Evolutionary conservation across 306 rosid species (phyloP).

Genomic region (Pachyrhizus erosus): DNA sequence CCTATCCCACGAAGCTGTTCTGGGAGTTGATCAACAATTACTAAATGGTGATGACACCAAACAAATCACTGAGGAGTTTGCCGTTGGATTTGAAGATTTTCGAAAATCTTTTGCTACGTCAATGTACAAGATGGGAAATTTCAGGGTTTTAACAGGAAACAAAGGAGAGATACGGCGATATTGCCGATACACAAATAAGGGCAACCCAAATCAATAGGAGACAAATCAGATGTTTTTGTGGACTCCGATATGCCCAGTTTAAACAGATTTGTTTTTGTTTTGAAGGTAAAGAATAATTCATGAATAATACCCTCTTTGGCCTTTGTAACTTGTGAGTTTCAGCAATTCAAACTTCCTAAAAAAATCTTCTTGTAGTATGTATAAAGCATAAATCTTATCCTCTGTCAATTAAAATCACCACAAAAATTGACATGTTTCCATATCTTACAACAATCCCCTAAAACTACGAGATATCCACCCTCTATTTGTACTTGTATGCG

Average conservation of each 20-base stretch:
- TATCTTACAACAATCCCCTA: constrained; percentile 30
- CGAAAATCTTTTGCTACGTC: constrained; percentile 68
- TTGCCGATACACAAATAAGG: constrained; percentile 64
- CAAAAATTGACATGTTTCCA: constrained; percentile 36
- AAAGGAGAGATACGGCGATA: constrained; percentile 73
- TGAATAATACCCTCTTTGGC: constrained; percentile 43
- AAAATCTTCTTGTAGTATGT: constrained; percentile 7
- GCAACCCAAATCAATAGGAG: constrained; percentile 42
- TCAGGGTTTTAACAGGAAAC: constrained; percentile 68
- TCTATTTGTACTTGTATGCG: constrained; percentile 17
- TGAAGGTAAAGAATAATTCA: constrained; percentile 50
- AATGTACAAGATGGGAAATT: constrained; percentile 70
- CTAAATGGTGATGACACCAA: constrained; percentile 53
- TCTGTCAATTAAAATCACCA: constrained; percentile 34
- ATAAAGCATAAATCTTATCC: constrained; percentile 35
- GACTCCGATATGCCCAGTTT: constrained; percentile 40
- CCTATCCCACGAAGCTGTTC: constrained; percentile 50
- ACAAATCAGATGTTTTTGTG: constrained; percentile 19
- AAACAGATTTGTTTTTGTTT: constrained; percentile 44
- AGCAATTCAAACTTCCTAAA: constrained; percentile 30
- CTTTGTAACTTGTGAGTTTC: constrained; percentile 36
- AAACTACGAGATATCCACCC: constrained; percentile 28
- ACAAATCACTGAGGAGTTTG: constrained; percentile 58
- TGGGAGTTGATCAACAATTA: constrained; percentile 79
- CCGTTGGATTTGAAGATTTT: constrained; percentile 67